Evolutionary conservation across 2,329 filamentous ascomycete genomes (phyloP), one percentile per base, ranked within the genome.

Genomic region (Aspergillus sp.): DNA sequence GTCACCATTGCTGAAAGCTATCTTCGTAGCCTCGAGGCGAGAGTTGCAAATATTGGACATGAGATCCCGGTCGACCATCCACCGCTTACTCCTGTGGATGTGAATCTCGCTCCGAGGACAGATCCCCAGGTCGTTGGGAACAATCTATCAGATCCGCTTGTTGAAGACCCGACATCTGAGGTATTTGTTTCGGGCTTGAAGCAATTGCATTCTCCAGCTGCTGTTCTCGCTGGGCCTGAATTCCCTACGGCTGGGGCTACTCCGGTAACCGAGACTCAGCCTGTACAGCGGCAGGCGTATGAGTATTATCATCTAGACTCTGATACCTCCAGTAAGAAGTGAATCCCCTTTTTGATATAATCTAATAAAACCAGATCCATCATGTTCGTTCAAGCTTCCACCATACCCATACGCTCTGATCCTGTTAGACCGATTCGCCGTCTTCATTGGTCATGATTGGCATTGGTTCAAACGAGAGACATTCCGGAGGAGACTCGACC

Each of bases 381-480:
- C 33, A 2, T 41, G 45, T 5, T 40, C 45, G 2, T 41, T 55
- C n/a, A 48, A 55, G 23, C 35, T 55, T 3, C 53, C 53, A 3
- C 45, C 53, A 1, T 48, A 49, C 37, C 27, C 35, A 3, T 55
- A 55, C n/a, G 45, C 45, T 2, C 33, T 55, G 2, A 27, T 41
- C 17, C 45, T 55, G 2, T 2, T 50, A 2, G 53, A 43, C 15
- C 44, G 45, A 11, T 48, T 55, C 19, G n/a, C 19, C 3, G n/a
- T 41, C 6, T 55, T 41, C 27, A 19, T 55, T 27, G 53, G 45
- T 4, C 39, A 47, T 23, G 53, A 55, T 37, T 55, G 46, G 37
- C 53, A 55, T 11, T 55, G 53, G 53, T 55, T 48, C 17, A 45
- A 21, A 8, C 24, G 19, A 40, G 12, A 49, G 17, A 31, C 15